These are phyloP conservation scores for Brettanomyces sp. DNA, from an alignment of 805 yeast species.

Conservation along the genomic window DNA sequence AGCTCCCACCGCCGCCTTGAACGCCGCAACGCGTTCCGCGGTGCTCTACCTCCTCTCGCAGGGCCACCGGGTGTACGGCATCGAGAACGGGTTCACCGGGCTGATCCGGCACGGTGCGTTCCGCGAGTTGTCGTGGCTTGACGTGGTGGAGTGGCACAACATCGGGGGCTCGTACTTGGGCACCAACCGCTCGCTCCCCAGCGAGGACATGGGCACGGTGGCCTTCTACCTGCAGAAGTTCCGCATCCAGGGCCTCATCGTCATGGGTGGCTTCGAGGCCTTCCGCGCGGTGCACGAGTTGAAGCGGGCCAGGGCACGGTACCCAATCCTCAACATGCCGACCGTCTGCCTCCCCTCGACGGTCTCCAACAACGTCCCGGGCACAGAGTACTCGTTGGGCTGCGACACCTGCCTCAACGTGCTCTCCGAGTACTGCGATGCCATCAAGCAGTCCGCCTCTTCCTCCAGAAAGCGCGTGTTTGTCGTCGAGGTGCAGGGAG, in stretches of 20 bases:
- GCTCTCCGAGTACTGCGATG: conserved; percentile 64
- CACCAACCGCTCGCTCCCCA: conserved; percentile 83
- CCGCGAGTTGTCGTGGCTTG: conserved; percentile 66
- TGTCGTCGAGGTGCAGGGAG: conserved; percentile 81
- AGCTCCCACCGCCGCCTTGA: conserved; percentile 96
- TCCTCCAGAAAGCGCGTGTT: conserved; percentile 72
- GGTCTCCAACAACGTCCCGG: conserved; percentile 80
- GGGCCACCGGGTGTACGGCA: conserved; percentile 87
- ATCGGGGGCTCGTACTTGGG: conserved; percentile 96
- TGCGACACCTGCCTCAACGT: conserved; percentile 68
- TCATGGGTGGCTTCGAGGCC: conserved; percentile 98
- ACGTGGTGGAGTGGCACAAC: conserved; percentile 81
- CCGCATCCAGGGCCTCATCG: conserved; percentile 76
- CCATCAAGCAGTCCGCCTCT: conserved; percentile 71
- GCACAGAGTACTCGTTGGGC: conserved; percentile 71
- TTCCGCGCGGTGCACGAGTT: conserved; percentile 76
- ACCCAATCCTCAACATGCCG: conserved; percentile 91
- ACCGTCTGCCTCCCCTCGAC: conserved; percentile 93
- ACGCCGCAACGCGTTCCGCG: conserved; percentile 86
- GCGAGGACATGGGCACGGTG: conserved; percentile 77
- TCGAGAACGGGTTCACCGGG: conserved; percentile 90
- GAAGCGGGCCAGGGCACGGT: conserved; percentile 62
- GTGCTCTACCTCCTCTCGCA: conserved; percentile 78
- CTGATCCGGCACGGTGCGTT: conserved; percentile 84
- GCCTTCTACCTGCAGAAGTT: conserved; percentile 90